A percentile compares a stretch with the other conserved stretches of the same genome.
Evolutionary conservation across 2,329 filamentous ascomycete species (phyloP).

Genomic region (Aspergillus terreus): DNA sequence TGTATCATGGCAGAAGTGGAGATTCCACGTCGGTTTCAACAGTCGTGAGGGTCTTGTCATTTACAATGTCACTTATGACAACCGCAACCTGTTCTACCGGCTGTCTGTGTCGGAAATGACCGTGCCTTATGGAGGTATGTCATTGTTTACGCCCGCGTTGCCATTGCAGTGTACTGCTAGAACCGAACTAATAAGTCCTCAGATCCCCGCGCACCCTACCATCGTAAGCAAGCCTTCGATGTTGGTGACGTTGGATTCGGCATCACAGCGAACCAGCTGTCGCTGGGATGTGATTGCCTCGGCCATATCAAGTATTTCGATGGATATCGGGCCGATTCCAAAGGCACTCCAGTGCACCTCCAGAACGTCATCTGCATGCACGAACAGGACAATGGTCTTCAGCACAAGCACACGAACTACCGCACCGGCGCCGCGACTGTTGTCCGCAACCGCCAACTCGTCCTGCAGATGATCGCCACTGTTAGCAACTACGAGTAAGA

Average conservation of each 20-base stretch:
- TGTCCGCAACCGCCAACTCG: conserved; percentile 62
- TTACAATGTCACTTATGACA: conserved; percentile 63
- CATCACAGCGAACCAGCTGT: conserved; percentile 65
- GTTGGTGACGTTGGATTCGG: conserved; percentile 66
- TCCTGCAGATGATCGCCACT: conserved; percentile 67
- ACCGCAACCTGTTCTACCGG: conserved; percentile 63
- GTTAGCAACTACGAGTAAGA: conserved; percentile 63
- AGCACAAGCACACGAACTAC: conserved; percentile 72
- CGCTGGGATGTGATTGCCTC: conserved; percentile 68
- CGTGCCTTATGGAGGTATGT: conserved; percentile 42
- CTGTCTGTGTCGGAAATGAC: conserved; percentile 67
- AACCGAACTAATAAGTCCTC: neutral
- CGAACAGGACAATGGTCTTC: conserved; percentile 67
- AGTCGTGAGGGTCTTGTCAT: conserved; percentile 64
- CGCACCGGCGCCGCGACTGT: conserved; percentile 61
- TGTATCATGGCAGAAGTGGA: conserved; percentile 66
- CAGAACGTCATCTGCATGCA: conserved; percentile 67
- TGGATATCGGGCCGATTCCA: conserved; percentile 55
- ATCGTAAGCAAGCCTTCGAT: conserved; percentile 69
- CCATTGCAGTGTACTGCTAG: neutral
- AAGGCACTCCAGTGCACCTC: conserved; percentile 56
- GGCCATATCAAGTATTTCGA: conserved; percentile 67
- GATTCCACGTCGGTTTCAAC: conserved; percentile 60
- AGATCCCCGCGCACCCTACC: conserved; percentile 64
- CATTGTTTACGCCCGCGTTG: neutral